Base-by-base conservation (phyloP, 2,329 filamentous ascomycete species). In the Fusarium metavorans region DNA sequence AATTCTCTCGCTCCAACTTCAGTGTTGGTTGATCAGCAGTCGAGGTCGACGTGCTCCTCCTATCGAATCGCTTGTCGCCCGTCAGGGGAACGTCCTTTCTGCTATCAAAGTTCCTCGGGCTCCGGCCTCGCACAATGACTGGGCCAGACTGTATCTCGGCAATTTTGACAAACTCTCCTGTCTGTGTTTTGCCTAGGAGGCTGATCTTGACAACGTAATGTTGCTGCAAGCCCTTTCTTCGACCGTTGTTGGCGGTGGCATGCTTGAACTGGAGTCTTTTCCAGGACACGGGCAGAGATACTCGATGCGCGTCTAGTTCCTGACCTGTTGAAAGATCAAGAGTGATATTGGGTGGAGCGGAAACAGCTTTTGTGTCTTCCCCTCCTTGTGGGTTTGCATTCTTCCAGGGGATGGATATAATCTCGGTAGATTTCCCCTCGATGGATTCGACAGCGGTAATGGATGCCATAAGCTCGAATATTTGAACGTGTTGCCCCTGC, bases 321-420 rank as follows among this genome's bases (percentile, higher is more conserved):
- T 91, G 89, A 23, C 89, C 90, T 32, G 86, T 84, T 60, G 83
- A 82, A 6, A 91, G 80, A 76, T 92, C 90, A 30, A 92, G 80
- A 1, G 87, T 82, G 52, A 90, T 84, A 64, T 86, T 86, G 1
- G 89, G 87, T 39, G 91, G 91, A 5, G 88, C 84, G 13, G 85
- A 80, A 4, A 82, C 85, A 4, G 84, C 83, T 76, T 88, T 90
- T 66, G 83, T 81, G 71, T 87, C 89, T 77, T 90, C 87, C 20
- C 82, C 82, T 3, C 85, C 79, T 78, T 89, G 82, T 80, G 92
- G 77, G 84, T 92, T 79, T 85, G 92, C 79, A 89, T 87, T 97
- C 85, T 98, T 98, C 95, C 96, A 98, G 0, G 96, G 96, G 57
- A 98, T 97, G 1, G 93, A 97, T 68, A 98, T 98, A 71, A 98